Evolutionary conservation across 495 filamentous ascomycete species (phyloP).

Genomic region (Letharia lupina): DNA sequence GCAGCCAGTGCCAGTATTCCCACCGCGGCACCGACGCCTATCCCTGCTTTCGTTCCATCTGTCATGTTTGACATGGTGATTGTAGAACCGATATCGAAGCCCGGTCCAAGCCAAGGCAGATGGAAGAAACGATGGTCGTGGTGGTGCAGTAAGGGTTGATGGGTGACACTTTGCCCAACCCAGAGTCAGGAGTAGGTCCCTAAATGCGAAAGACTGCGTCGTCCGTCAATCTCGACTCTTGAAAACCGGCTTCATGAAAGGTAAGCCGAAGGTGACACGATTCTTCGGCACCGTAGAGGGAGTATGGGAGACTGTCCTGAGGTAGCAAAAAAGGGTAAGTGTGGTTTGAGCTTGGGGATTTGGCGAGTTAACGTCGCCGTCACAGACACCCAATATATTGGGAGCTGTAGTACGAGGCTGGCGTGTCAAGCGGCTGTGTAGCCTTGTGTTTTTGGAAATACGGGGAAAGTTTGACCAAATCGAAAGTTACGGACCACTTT

Average conservation of each 20-base stretch:
- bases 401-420: not conserved
- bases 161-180: not conserved
- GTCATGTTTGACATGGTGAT: constrained; percentile 2
- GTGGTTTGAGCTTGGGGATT: not conserved
- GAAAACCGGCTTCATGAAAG: not conserved
- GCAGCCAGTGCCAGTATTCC: not conserved
- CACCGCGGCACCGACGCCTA: not conserved
- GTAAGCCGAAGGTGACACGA: not conserved
- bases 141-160: not conserved
- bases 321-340: not conserved
- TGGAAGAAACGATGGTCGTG: not conserved
- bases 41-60: not conserved
- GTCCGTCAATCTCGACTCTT: not conserved
- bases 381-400: not conserved
- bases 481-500: not conserved
- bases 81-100: not conserved
- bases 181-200: not conserved
- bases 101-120: not conserved
- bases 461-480: not conserved
- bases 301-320: not conserved
- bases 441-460: not conserved
- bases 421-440: not conserved
- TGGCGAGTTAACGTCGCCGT: not conserved
- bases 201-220: not conserved
- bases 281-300: not conserved